Evolutionary conservation across 2,329 filamentous ascomycete genomes (phyloP), one percentile per base, ranked within the genome.

Genomic region (Colletotrichum orbiculare): DNA sequence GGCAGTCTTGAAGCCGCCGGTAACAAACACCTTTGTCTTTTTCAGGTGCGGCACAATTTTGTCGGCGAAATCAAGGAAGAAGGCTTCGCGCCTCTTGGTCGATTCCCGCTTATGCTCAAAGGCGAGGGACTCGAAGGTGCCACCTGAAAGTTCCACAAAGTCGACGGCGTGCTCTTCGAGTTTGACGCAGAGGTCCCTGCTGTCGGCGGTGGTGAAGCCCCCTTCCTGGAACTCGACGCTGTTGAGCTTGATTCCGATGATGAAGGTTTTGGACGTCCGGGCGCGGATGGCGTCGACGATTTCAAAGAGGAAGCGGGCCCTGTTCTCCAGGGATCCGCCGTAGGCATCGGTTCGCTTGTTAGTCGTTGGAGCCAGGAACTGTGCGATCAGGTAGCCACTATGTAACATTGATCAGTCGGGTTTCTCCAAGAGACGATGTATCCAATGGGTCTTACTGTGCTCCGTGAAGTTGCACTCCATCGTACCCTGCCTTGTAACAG

Each of bases 11-110:
- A 90, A 77, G 1, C 87, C 87, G 34, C 87, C 87, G 0, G 85
- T 88, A 47, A 89, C 76, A 67, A 87, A 89, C 1, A 79, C 80
- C 71, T 83, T 87, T 1, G 86, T 89, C 55, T 35, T 42, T 12
- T 25, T 33, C 7, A 81, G 68, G 7, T 71, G 69, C 0, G 76
- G 75, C 34, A 82, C 75, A 72, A 89, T 82, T 64, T 74, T 71
- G 61, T 88, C 81, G 0, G 87, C 87, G 64, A 87, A 88, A 5
- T 88, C 85, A 45, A 89, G 71, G 79, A 89, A 89, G 78, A 87
- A 88, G 2, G 83, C 81, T 69, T 88, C 86, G 3, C 85, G 77
- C 74, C 84, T 82, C 72, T 78, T 80, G 8, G 85, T 88, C 10
- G 79, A 82, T 43, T 88, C 86, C 53, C 80, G 77, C 73, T 82